phyloP scores from a whole-genome alignment of 306 rosid species.

The Hippophae rhamnoides region DNA sequence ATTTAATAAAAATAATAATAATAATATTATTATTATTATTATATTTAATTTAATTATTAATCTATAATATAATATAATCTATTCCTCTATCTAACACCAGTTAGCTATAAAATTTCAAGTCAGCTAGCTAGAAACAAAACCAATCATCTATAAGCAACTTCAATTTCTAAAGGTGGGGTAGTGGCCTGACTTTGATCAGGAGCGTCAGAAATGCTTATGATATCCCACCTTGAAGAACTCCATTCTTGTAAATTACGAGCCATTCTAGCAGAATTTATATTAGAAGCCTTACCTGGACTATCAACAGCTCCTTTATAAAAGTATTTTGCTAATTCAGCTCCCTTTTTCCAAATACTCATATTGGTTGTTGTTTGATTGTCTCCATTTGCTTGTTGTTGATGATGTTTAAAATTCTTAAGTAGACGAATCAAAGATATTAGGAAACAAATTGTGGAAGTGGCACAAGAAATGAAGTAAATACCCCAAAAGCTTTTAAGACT shows the following conservation, averaged over 20 bases:
- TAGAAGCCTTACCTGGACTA: constrained; percentile 20
- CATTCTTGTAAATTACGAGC: not conserved
- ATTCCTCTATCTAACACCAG: no score
- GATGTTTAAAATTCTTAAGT: constrained; percentile 1
- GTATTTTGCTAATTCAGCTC: not conserved
- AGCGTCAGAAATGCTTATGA: constrained; percentile 14
- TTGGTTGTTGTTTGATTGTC: constrained; percentile 2
- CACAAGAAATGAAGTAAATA: constrained; percentile 43
- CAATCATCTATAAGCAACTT: not conserved
- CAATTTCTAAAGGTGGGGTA: constrained; percentile 16
- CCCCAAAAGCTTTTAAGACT: constrained; percentile 43
- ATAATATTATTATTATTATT: no score
- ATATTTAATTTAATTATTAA: no score
- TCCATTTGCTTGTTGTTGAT: constrained; percentile 9
- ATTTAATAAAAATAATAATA: no score
- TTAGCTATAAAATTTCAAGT: no score
- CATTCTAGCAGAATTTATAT: not conserved
- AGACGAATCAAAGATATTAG: constrained; percentile 23
- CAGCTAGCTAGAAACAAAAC: no score
- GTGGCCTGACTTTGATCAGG: constrained; percentile 3
- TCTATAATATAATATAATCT: no score
- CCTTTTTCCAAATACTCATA: constrained; percentile 9
- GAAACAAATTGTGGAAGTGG: constrained; percentile 40
- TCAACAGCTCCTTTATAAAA: constrained; percentile 4
- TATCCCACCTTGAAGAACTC: constrained; percentile 22